Conservation (phyloP, 805 yeast genomes). For the Cyberlindnera mycetangii region DNA sequence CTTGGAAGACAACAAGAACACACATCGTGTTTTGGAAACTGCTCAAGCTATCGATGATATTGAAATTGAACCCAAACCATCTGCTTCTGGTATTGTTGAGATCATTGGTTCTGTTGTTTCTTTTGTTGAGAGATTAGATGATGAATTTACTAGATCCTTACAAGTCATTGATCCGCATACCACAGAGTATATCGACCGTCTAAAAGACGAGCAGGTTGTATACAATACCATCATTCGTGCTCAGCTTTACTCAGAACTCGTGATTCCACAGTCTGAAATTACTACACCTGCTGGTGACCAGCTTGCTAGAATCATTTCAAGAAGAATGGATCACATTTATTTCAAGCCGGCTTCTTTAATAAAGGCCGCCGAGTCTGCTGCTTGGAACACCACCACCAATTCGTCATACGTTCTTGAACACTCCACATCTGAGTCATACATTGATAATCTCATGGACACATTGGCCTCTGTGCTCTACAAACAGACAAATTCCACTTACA, state of each 20-base stretch:
- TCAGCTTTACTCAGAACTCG: constrained; percentile 79
- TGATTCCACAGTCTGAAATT: constrained; percentile 41
- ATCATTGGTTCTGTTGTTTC: constrained; percentile 84
- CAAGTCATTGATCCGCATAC: constrained; percentile 93
- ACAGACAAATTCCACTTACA: constrained; percentile 64
- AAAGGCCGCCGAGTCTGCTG: constrained; percentile 59
- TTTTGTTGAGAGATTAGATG: constrained; percentile 89
- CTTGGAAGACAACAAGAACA: constrained; percentile 56
- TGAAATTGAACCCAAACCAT: constrained; percentile 63
- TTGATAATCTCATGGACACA: constrained; percentile 58
- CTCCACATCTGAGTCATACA: constrained; percentile 35
- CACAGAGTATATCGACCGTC: constrained; percentile 85
- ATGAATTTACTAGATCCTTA: constrained; percentile 85
- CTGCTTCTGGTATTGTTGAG: constrained; percentile 63
- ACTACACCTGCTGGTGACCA: constrained; percentile 38
- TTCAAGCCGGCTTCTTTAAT: constrained; percentile 84
- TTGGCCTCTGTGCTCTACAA: constrained; percentile 64
- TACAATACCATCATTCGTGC: constrained; percentile 78
- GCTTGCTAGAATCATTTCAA: constrained; percentile 69
- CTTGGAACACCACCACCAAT: constrained; percentile 58
- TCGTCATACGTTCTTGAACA: constrained; percentile 29
- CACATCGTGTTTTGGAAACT: constrained; percentile 71
- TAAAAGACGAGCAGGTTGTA: constrained; percentile 79
- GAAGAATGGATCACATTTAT: constrained; percentile 90
- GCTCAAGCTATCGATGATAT: constrained; percentile 72